Percentiles rank a stretch among this genome's conserved stretches.
Conservation (phyloP, 2,329 filamentous ascomycete species). For the Dactylellina sp. region DNA sequence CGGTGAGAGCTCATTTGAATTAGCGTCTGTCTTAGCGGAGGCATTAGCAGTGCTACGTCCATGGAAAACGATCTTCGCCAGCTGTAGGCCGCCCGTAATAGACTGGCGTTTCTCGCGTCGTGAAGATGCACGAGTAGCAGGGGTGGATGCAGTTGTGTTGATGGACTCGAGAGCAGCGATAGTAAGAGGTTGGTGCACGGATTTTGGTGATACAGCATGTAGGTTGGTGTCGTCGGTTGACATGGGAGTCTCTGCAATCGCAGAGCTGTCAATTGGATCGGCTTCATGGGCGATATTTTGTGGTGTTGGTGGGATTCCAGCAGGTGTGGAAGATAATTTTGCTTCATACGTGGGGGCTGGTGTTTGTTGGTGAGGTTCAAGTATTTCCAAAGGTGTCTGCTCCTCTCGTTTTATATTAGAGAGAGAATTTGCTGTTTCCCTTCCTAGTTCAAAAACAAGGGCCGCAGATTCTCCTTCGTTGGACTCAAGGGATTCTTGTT, state of each 20-base stretch:
- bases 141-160: slow-evolving; percentile 48
- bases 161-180: slow-evolving; percentile 51
- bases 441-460: neutral
- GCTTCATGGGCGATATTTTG: slow-evolving; percentile 25
- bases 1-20: slow-evolving; percentile 46
- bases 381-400: slow-evolving; percentile 20
- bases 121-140: slow-evolving; percentile 50
- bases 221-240: slow-evolving; percentile 32
- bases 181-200: slow-evolving; percentile 42
- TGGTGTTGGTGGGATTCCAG: slow-evolving; percentile 35
- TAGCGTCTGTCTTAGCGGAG: slow-evolving; percentile 17
- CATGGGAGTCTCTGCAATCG: slow-evolving; percentile 51
- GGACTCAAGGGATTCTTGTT: slow-evolving; percentile 4
- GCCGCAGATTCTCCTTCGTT: neutral
- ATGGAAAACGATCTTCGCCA: slow-evolving; percentile 54
- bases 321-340: slow-evolving; percentile 8
- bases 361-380: slow-evolving; percentile 2
- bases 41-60: slow-evolving; percentile 56
- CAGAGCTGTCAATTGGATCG: slow-evolving; percentile 36
- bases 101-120: slow-evolving; percentile 53
- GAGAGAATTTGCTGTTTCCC: neutral
- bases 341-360: neutral
- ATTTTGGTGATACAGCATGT: slow-evolving; percentile 33
- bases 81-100: slow-evolving; percentile 41
- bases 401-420: slow-evolving; percentile 38